phyloP scores from a whole-genome alignment of 495 filamentous ascomycete genomes.

The Hypoxylon crocopeplum region DNA sequence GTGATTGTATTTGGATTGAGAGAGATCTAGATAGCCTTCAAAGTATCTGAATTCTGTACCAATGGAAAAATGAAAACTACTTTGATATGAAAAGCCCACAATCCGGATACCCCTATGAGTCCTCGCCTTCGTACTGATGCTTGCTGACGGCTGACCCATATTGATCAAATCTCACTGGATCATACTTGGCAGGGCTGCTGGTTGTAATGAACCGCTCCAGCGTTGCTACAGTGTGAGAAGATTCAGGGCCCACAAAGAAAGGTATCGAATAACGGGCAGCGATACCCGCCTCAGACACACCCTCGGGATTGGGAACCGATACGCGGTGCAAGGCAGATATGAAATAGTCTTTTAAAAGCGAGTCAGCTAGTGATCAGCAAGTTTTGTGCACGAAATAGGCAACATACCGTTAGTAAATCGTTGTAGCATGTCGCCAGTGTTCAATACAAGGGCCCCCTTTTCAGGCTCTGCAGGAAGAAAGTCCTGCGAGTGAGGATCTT shows the following conservation, averaged over 20 bases:
- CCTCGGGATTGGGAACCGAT: constrained; percentile 49
- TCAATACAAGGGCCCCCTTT: constrained; percentile 62
- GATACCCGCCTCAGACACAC: constrained; percentile 52
- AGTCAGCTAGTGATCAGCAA: not conserved
- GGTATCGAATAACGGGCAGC: constrained; percentile 65
- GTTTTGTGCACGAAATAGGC: too few species aligned
- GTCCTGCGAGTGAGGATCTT: constrained; percentile 54
- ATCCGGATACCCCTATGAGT: not conserved
- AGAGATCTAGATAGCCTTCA: too few species aligned
- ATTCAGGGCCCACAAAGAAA: constrained; percentile 63
- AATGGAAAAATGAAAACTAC: too few species aligned
- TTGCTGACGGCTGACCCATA: constrained; percentile 29
- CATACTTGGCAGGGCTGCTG: constrained; percentile 54
- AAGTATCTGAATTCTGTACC: too few species aligned
- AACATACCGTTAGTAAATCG: constrained; percentile 62
- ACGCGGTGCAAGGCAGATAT: constrained; percentile 62
- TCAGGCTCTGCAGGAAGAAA: constrained; percentile 59
- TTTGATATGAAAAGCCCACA: too few species aligned
- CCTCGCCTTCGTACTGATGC: constrained; percentile 19
- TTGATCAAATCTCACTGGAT: constrained; percentile 50
- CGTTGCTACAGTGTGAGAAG: constrained; percentile 58
- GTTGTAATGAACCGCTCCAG: constrained; percentile 56
- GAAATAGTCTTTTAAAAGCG: constrained; percentile 60
- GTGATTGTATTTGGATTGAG: too few species aligned
- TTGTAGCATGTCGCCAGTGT: constrained; percentile 64